Conservation (phyloP, 2,329 filamentous ascomycete species). For the Stagonosporopsis tanaceti region DNA sequence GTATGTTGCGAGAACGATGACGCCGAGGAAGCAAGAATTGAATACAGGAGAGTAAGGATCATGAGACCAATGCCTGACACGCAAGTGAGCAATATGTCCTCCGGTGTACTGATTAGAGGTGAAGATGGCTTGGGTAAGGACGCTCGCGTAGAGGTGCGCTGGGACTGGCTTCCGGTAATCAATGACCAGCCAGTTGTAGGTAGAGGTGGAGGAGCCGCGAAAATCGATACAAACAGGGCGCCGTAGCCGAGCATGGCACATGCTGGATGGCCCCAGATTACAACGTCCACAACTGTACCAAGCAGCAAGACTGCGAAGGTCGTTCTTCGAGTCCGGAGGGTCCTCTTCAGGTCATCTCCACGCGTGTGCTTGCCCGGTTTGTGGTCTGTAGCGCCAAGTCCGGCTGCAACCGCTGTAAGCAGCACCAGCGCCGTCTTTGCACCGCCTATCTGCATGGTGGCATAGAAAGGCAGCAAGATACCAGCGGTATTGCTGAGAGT, state of each 20-base stretch:
- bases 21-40: slow-evolving; percentile 42
- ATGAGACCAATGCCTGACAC: slow-evolving; percentile 50
- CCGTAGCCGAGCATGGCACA: slow-evolving; percentile 56
- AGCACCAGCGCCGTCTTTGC: slow-evolving; percentile 62
- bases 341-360: slow-evolving; percentile 45
- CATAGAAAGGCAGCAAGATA: slow-evolving; percentile 63
- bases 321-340: slow-evolving; percentile 46
- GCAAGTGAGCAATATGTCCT: slow-evolving; percentile 55
- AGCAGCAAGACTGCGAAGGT: slow-evolving; percentile 49
- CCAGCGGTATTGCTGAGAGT: slow-evolving; percentile 50
- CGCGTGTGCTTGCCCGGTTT: slow-evolving; percentile 43
- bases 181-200: slow-evolving; percentile 45
- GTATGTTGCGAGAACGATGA: slow-evolving; percentile 45
- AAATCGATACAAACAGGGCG: slow-evolving; percentile 55
- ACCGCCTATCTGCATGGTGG: slow-evolving; percentile 63
- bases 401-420: slow-evolving; percentile 57
- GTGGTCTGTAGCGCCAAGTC: slow-evolving; percentile 48
- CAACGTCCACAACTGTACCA: slow-evolving; percentile 44
- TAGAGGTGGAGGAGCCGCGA: slow-evolving; percentile 60
- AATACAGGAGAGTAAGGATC: slow-evolving; percentile 47
- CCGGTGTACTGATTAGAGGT: slow-evolving; percentile 47
- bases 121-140: slow-evolving; percentile 46
- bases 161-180: slow-evolving; percentile 33
- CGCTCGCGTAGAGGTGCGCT: slow-evolving; percentile 34
- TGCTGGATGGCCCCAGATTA: slow-evolving; percentile 28